phyloP scores from a whole-genome alignment of 331 rosid species.

The Prunus yedoensis region DNA sequence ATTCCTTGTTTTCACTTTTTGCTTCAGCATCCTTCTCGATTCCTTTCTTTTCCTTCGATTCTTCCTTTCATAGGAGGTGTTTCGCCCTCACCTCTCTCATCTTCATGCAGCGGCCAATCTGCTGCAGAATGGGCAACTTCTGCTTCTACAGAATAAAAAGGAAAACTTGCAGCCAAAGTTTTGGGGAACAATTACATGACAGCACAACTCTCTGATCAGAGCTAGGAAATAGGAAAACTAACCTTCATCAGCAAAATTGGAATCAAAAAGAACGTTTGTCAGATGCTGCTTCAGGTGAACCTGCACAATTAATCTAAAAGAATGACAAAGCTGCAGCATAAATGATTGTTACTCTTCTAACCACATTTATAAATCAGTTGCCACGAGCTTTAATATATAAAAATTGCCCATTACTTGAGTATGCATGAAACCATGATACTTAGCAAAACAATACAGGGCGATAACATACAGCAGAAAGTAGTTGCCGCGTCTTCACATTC shows the following conservation, averaged over 20 bases:
- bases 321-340: background rate
- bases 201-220: background rate
- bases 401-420: background rate
- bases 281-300: constrained; percentile 88
- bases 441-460: background rate
- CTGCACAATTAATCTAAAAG: constrained; percentile 40
- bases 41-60: constrained; percentile 39
- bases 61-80: constrained; percentile 44
- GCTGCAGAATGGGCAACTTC: constrained; percentile 24
- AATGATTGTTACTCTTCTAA: background rate
- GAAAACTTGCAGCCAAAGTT: background rate
- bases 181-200: background rate
- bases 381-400: background rate
- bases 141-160: constrained; percentile 24
- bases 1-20: constrained; percentile 28
- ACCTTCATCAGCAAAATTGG: constrained; percentile 64
- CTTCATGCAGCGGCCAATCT: constrained; percentile 28
- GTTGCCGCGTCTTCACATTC: constrained; percentile 81
- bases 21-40: constrained; percentile 35
- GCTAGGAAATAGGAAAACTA: constrained; percentile 8
- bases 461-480: constrained; percentile 76
- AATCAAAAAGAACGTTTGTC: constrained; percentile 54
- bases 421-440: background rate
- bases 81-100: constrained; percentile 31
- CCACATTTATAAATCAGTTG: background rate